These are phyloP conservation scores for Glaciozyma martinii DNA, from an alignment of 768 basidiomycete genomes.

Conservation along the genomic window DNA sequence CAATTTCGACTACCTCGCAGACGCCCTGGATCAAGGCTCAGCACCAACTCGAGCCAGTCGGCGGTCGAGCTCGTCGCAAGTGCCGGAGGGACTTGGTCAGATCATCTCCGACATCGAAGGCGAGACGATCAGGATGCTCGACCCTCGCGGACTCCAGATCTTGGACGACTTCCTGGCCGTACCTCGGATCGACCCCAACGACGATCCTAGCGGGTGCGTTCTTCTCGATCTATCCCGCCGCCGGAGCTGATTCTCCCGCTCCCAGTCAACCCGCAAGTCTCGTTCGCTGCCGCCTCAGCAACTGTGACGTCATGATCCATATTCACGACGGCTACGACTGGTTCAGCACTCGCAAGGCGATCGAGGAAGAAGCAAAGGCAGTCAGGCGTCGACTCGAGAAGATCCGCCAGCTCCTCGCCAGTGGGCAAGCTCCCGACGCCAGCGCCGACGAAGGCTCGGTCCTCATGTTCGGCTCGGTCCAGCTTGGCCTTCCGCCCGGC, in stretches of 20 bases:
- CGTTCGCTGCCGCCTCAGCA: conserved; percentile 3
- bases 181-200: neutral
- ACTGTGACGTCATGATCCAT: conserved; percentile 52
- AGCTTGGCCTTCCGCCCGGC: conserved; percentile 79
- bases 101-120: conserved; percentile 49
- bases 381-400: conserved; percentile 77
- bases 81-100: conserved; percentile 23
- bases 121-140: conserved; percentile 75
- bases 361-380: conserved; percentile 78
- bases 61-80: conserved; percentile 1
- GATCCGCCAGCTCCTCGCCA: conserved; percentile 84
- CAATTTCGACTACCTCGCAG: conserved; percentile 78
- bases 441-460: conserved; percentile 58
- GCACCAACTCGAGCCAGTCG: neutral
- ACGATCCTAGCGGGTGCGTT: neutral
- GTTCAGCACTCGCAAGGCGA: conserved; percentile 68
- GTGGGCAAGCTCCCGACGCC: conserved; percentile 75
- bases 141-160: conserved; percentile 54
- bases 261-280: conserved; percentile 36
- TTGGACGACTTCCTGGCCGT: conserved; percentile 61
- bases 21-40: conserved; percentile 48
- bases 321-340: conserved; percentile 96
- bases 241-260: neutral
- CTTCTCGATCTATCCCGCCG: neutral
- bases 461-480: conserved; percentile 84